Percentiles rank a stretch among this genome's conserved stretches.
These are phyloP conservation scores for Monosporozyma yasuniensis DNA, from an alignment of 805 yeast genomes.

Conservation along the genomic window DNA sequence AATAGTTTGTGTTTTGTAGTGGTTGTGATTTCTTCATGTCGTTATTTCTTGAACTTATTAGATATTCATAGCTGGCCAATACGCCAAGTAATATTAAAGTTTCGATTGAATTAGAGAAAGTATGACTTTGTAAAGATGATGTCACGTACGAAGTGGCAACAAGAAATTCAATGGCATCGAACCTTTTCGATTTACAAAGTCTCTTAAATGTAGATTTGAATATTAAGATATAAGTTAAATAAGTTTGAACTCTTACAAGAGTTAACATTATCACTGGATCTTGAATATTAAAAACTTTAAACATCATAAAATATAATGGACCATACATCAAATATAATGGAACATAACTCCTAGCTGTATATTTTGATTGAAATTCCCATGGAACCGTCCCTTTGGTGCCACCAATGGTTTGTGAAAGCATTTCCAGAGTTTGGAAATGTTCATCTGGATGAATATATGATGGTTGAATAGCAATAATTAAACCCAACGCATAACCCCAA, in stretches of 20 bases:
- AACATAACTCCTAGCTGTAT: constrained; percentile 54
- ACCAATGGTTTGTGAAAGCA: constrained; percentile 30
- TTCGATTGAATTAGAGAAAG: constrained; percentile 84
- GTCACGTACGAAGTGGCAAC: constrained; percentile 59
- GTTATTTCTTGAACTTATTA: not conserved
- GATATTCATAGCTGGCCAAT: constrained; percentile 34
- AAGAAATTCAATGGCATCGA: constrained; percentile 14
- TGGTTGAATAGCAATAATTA: constrained; percentile 52
- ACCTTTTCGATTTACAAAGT: not conserved
- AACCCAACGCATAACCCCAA: constrained; percentile 13
- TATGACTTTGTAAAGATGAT: constrained; percentile 72
- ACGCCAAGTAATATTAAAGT: constrained; percentile 36
- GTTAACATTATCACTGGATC: constrained; percentile 47
- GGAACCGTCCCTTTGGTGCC: constrained; percentile 37
- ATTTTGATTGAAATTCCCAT: constrained; percentile 66
- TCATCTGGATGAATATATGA: constrained; percentile 98
- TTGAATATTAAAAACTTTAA: constrained; percentile 1
- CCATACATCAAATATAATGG: constrained; percentile 63
- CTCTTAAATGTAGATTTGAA: not conserved
- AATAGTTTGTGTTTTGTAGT: too few relatives aligned
- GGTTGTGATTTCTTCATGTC: not conserved
- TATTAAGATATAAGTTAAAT: constrained; percentile 20
- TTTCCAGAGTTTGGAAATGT: constrained; percentile 86
- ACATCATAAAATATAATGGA: constrained; percentile 42
- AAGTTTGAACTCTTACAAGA: constrained; percentile 42